Base-by-base conservation (phyloP, 768 basidiomycete genomes). In the Leccinum subtestaceum region DNA sequence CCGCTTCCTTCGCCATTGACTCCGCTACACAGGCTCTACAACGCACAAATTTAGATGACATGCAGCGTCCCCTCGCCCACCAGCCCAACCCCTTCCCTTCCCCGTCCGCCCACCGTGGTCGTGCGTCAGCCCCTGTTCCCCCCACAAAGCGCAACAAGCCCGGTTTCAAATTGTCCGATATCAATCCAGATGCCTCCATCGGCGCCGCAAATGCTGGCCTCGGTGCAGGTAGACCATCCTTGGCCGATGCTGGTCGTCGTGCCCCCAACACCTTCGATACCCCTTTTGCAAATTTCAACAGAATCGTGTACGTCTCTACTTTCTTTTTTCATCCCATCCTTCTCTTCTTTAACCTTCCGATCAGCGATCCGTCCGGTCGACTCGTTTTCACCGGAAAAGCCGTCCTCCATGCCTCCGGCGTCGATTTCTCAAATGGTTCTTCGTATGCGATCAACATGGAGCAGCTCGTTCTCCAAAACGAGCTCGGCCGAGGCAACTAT, bases 401-500 rank as follows among this genome's bases (percentile, higher is more conserved):
- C 5, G 85, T 98, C 40, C 74, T 99, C 11, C 92, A 96, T 68
- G 89, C 95, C 0, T 79, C 87, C 23, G 97, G 97, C 56, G 88
- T 90, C 40, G 85, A 90, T 65, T 99, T 99, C 72, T 88, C 87
- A 29, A 93, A 87, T 63, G 97, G 97, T 47, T 83, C 89, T 46
- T 93, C 89, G 9, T 97, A 93, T 73, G 81, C 86, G 55, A 97
- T 99, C 77, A 96, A 93, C 75, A 96, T 96, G 96, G 84, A 85
- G 58, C 89, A 98, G 71, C 83, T 99, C 57, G 82, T 91, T 58
- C 82, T 98, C 58, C 81, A 90, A 60, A 95, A 98, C 68, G 97
- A 98, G 74, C 83, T 98, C 54, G 97, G 97, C 34, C 88, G 87
- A 67, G 97, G 97, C 34, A 97, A 97, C 73, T 98, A 98, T 68